Conservation (phyloP, 1,284 basidiomycete species). For the Trichosporon sp. region DNA sequence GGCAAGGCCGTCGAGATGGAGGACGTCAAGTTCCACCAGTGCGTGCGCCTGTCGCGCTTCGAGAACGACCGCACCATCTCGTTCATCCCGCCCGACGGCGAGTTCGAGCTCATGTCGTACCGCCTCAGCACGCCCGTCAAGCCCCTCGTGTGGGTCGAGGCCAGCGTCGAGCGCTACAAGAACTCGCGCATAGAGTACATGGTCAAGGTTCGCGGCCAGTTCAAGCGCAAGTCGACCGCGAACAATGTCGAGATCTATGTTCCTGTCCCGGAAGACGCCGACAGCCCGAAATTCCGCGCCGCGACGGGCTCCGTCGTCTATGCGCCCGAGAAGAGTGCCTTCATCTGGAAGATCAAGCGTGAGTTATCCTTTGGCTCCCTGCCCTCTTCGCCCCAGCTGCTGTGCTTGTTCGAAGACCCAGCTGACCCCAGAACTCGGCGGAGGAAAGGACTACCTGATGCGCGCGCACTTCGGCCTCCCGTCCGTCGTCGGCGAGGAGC, state of each 20-base stretch:
- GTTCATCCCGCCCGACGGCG: conserved; percentile 98
- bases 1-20: conserved; percentile 99
- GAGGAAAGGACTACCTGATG: conserved; percentile 91
- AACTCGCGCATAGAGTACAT: conserved; percentile 95
- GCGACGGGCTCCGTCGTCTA: conserved; percentile 86
- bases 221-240: conserved; percentile 91
- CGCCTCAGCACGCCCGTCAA: conserved; percentile 94
- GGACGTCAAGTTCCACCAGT: conserved; percentile 99
- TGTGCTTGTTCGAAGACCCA: no score
- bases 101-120: conserved; percentile 98
- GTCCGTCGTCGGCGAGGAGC: conserved; percentile 75
- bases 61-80: conserved; percentile 99
- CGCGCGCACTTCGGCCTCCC: conserved; percentile 92
- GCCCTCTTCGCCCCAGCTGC: background rate
- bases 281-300: conserved; percentile 80
- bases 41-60: conserved; percentile 96
- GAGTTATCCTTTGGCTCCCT: background rate
- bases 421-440: conserved; percentile 57
- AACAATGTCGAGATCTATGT: conserved; percentile 99
- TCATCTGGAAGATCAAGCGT: conserved; percentile 95
- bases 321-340: conserved; percentile 90
- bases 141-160: conserved; percentile 97
- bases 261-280: conserved; percentile 96
- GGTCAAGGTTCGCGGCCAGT: conserved; percentile 97
- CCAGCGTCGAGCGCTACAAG: conserved; percentile 88